Conservation (phyloP, 345 rosid genomes). For the Acer campestre region DNA sequence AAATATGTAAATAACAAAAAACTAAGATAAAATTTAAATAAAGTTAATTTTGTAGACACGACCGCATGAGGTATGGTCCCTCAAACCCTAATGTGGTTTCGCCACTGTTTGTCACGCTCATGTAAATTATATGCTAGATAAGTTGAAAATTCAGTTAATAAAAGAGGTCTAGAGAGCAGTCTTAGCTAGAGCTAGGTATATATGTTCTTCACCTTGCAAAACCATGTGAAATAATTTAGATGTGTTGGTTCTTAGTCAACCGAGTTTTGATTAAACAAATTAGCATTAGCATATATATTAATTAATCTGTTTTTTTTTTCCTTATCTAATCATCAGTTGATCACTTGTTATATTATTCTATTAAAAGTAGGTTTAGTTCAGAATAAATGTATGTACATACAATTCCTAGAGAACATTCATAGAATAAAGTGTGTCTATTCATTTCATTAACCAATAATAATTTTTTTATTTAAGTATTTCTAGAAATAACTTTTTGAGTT, state of each 20-base stretch:
- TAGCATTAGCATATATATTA: neutral
- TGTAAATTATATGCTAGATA: neutral
- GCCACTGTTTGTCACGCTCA: neutral
- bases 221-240: neutral
- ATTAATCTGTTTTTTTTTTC: too few species aligned
- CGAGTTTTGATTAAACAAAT: neutral
- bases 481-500: neutral
- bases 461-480: neutral
- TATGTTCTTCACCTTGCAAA: slow-evolving; percentile 8
- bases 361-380: neutral
- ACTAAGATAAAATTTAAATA: too few species aligned
- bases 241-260: neutral
- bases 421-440: neutral
- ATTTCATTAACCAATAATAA: too few species aligned
- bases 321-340: neutral
- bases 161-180: neutral
- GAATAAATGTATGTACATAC: neutral
- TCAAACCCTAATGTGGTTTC: too few species aligned
- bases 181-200: neutral
- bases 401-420: neutral
- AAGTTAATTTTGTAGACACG: too few species aligned
- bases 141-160: neutral
- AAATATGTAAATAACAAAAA: too few species aligned
- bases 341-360: neutral
- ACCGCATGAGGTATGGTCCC: too few species aligned